Evolutionary conservation across 78 protist genomes (phyloP), one percentile per base, ranked within the genome.

Genomic region (Dictyostelium brefeldianum): DNA sequence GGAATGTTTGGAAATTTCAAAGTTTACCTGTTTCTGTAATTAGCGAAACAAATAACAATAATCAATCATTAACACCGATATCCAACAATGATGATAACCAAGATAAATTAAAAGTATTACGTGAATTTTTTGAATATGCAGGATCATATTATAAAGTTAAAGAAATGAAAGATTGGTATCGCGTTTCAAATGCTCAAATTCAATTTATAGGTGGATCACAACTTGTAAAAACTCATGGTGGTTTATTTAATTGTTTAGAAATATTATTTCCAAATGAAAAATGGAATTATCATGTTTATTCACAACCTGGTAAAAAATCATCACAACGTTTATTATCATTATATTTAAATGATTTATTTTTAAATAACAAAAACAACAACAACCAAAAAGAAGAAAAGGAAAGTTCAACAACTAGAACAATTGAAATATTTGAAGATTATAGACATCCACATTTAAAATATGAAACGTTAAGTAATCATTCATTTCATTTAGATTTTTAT

Each of bases 281-380:
- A 17, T 83, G 91, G 91, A 15, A 83, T 12, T 43, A 27, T 11
- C 29, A 18, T 12, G 10, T 25, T 22, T 83, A 71, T 73, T 71
- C 25, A 10, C 78, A 20, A 48, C 91, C 91, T 36, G 91, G 91
- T 9, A 83, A 83, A 67, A 83, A 83, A 29, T 83, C 91, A 14
- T 83, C 91, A 2, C 91, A 83, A 43, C 20, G 91, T 51, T 31
- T 83, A 56, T 46, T 83, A 6, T 71, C 57, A 51, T 6, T 83
- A 29, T 83, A 53, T 69, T 73, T 83, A 48, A 20, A 69, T 5
- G 18, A 65, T 18, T 46, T 83, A 27, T 71, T 83, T 20, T 9
- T 17, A n/a, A 69, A 80, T 4, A n/a, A 56, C 14, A 54, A 54
- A 18, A 14, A 54, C 18, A 5, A 78, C 43, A 57, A n/a, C 4